Evolutionary conservation across 805 yeast genomes (phyloP), one percentile per base, ranked within the genome.

Genomic region (Grigorovia transvaalensis): DNA sequence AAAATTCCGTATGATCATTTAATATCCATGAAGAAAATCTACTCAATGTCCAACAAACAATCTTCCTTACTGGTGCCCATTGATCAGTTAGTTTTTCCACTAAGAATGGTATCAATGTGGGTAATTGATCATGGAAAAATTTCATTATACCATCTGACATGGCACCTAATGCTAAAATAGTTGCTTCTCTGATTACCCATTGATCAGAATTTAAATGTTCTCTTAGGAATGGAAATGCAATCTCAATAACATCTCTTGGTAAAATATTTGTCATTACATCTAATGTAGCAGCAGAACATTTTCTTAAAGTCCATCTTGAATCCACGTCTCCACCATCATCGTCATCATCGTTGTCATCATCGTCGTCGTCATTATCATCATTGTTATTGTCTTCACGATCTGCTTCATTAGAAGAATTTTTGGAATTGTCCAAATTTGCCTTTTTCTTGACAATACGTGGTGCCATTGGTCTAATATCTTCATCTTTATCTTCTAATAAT

Each of bases 161-260:
- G 30, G 98, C 98, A 56, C 99, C 99, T 63, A 93, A 77, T 1
- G 98, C 97, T 47, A 93, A 73, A 29, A 93, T 90, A 1, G 96
- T 82, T 6, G 97, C 93, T 67, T 93, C 99, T 54, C 97, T 78
- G 9, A 86, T 79, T 23, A 86, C 88, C 99, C 99, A 93, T 54
- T 84, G 79, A 3, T 74, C 70, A 2, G 88, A 78, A 9, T 77
- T 76, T 50, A 93, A 80, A 50, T 82, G 79, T 46, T 80, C 81
- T 66, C 86, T 84, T 52, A 93, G 72, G 13, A 82, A 71, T 2
- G 99, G 97, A 56, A 91, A 75, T 1, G 87, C 76, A 12, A 79
- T 72, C 23, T 74, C 72, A 46, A 91, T 71, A 2, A 88, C 90
- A 52, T 79, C 80, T 12, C 74, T 75, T 0, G 96, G 90, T 51